Conservation (phyloP, 1,284 basidiomycete genomes). For the Fistulina hepatica region DNA sequence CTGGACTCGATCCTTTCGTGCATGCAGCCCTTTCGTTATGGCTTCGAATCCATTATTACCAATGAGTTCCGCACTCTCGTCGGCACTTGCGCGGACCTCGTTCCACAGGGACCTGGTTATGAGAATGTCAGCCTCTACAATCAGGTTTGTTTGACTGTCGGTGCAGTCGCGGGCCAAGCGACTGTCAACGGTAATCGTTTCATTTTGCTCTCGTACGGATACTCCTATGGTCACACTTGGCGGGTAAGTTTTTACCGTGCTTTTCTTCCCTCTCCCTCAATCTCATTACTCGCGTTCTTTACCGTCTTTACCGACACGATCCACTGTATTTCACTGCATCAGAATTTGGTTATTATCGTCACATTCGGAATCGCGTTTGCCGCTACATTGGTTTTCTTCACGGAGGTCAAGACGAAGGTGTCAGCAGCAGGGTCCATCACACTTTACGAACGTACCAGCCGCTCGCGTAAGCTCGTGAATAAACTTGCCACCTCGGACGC, state of each 20-base stretch:
- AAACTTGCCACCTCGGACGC: slow-evolving; percentile 15
- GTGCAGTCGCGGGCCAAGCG: slow-evolving; percentile 31
- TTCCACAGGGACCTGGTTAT: slow-evolving; percentile 37
- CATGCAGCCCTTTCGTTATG: slow-evolving; percentile 26
- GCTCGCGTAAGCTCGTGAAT: slow-evolving; percentile 8
- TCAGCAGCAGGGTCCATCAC: slow-evolving; percentile 24
- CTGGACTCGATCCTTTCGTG: too few relatives aligned
- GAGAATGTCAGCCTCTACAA: slow-evolving; percentile 34
- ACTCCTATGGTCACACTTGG: slow-evolving; percentile 42
- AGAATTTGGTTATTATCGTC: slow-evolving; percentile 44
- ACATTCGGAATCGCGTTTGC: slow-evolving; percentile 41
- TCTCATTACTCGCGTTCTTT: slow-evolving; percentile 35
- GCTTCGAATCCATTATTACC: slow-evolving; percentile 37
- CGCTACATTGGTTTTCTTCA: slow-evolving; percentile 39
- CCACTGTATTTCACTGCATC: slow-evolving; percentile 9
- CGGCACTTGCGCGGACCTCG: slow-evolving; percentile 31
- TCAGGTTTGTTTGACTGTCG: slow-evolving; percentile 45
- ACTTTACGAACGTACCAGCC: slow-evolving; percentile 31
- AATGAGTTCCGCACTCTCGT: slow-evolving; percentile 44
- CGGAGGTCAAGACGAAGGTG: slow-evolving; percentile 33
- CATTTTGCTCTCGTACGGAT: slow-evolving; percentile 39
- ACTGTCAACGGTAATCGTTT: slow-evolving; percentile 41
- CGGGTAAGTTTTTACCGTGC: too few relatives aligned
- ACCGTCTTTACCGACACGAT: slow-evolving; percentile 1
- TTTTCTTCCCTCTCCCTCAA: too few relatives aligned